These are phyloP conservation scores for Dactylorhiza incarnata DNA, from an alignment of 106 monocot genomes.

Conservation along the genomic window DNA sequence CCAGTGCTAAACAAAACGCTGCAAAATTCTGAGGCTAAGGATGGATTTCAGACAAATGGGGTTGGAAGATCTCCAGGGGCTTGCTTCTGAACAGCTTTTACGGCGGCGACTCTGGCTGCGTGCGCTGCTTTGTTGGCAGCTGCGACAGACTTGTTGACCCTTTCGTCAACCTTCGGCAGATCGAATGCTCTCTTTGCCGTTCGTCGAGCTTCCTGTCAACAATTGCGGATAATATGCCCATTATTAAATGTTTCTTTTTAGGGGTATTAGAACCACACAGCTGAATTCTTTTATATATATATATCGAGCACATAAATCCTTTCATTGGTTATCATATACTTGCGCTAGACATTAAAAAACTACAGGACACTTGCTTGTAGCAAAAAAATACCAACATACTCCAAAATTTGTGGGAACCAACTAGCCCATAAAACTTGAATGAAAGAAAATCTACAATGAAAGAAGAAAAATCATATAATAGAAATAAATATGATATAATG, in stretches of 20 bases:
- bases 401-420: no score
- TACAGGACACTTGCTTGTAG: background rate
- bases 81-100: constrained; percentile 67
- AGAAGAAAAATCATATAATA: no score
- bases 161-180: constrained; percentile 65
- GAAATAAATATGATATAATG: no score
- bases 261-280: background rate
- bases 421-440: no score
- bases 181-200: constrained; percentile 68
- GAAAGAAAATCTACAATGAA: no score
- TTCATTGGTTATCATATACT: background rate
- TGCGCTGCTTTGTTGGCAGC: constrained; percentile 57
- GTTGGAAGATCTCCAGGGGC: constrained; percentile 24
- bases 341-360: background rate
- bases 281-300: background rate
- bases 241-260: background rate
- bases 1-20: background rate
- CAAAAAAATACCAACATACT: background rate
- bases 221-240: background rate
- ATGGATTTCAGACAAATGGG: constrained; percentile 19
- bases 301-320: no score
- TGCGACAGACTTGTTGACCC: constrained; percentile 56
- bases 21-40: background rate
- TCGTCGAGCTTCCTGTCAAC: constrained; percentile 65
- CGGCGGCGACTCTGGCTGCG: constrained; percentile 61